Percentiles rank a stretch among this genome's conserved stretches.
Evolutionary conservation across 768 basidiomycete genomes (phyloP).

Genomic region (Pleurotus eryngii): DNA sequence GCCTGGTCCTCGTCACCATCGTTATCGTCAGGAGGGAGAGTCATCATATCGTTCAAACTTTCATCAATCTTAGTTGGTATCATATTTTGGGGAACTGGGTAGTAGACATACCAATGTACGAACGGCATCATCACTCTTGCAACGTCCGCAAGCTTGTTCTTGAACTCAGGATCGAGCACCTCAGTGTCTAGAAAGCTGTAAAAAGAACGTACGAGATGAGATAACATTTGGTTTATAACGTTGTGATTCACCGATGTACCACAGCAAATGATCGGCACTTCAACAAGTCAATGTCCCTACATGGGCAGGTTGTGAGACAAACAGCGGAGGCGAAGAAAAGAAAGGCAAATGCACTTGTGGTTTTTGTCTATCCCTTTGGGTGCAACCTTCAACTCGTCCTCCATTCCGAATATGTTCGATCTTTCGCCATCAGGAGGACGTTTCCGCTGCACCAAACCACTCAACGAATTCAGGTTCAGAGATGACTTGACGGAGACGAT

Average conservation of each 20-base stretch:
- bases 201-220: not conserved
- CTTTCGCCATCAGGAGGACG: conserved; percentile 59
- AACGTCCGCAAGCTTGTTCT: conserved; percentile 53
- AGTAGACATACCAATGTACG: conserved; percentile 62
- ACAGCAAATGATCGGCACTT: conserved; percentile 81
- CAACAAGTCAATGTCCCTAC: conserved; percentile 87
- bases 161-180: conserved; percentile 66
- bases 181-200: conserved; percentile 72
- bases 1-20: conserved; percentile 15
- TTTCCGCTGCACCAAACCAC: conserved; percentile 67
- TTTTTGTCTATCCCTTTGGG: conserved; percentile 87
- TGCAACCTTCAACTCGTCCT: conserved; percentile 86
- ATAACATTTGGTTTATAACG: not conserved
- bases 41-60: conserved; percentile 75
- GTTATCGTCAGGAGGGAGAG: conserved; percentile 36
- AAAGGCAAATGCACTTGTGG: conserved; percentile 52
- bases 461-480: conserved; percentile 67
- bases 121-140: conserved; percentile 64
- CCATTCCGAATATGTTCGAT: conserved; percentile 80
- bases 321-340: too few species aligned
- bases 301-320: not conserved
- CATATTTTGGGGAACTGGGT: not conserved
- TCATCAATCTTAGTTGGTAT: not conserved
- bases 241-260: conserved; percentile 44
- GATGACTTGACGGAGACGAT: conserved; percentile 64